Conservation (phyloP, 1,284 basidiomycete species). For the Trichosporon coremiiforme region DNA sequence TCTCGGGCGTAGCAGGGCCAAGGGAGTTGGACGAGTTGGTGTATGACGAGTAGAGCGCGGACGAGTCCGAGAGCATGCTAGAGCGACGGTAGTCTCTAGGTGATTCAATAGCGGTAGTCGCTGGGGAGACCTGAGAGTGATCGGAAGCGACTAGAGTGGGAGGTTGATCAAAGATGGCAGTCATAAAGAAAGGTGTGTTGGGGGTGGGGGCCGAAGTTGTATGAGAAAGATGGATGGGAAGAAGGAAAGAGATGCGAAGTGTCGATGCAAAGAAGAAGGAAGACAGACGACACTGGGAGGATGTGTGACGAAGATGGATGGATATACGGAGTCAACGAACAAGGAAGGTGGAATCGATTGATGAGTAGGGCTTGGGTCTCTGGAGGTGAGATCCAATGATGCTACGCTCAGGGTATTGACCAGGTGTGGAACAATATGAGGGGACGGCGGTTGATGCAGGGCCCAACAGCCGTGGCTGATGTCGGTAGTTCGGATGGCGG, state of each 20-base stretch:
- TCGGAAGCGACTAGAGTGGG: slow-evolving; percentile 7
- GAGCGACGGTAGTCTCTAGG: slow-evolving; percentile 10
- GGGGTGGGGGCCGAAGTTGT: not conserved
- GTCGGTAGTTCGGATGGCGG: not conserved
- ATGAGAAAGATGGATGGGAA: not conserved
- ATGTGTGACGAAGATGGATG: not conserved
- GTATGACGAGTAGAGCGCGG: slow-evolving; percentile 1
- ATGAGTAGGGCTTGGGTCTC: not conserved
- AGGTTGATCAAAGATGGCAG: slow-evolving; percentile 14
- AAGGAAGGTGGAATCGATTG: not conserved
- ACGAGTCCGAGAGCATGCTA: slow-evolving; percentile 17
- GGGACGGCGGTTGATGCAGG: slow-evolving; percentile 10
- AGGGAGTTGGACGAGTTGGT: slow-evolving; percentile 5
- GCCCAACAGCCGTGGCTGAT: slow-evolving; percentile 7
- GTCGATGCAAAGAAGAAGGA: not conserved
- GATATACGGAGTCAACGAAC: not conserved
- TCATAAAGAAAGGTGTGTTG: slow-evolving; percentile 13
- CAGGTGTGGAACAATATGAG: slow-evolving; percentile 13
- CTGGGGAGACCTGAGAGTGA: slow-evolving; percentile 13
- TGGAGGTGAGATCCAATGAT: slow-evolving; percentile 7
- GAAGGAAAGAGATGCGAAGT: not conserved
- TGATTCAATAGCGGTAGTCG: slow-evolving; percentile 12
- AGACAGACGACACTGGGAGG: slow-evolving; percentile 1
- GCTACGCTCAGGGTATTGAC: slow-evolving; percentile 3
- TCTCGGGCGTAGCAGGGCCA: not conserved